Evolutionary conservation across 2,329 filamentous ascomycete genomes (phyloP).

Genomic region (Berkeleyomyces basicola): DNA sequence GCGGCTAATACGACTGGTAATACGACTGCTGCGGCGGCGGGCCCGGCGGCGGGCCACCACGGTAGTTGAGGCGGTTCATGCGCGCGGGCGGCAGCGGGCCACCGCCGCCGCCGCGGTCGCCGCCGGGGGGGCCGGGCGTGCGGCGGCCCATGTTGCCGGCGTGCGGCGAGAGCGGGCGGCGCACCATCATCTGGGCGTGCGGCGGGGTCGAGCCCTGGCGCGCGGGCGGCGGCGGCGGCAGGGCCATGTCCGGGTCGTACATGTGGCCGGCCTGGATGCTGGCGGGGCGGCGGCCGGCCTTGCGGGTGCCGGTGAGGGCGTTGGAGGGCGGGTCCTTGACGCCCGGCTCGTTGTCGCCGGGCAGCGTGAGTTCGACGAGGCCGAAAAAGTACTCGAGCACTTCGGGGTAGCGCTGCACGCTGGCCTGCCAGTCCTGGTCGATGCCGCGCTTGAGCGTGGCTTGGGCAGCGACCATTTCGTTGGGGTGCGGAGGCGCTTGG

Average conservation of each 20-base stretch:
- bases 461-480: constrained; percentile 48
- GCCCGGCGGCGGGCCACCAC: not conserved
- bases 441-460: constrained; percentile 53
- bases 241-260: constrained; percentile 16
- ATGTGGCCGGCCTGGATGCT: constrained; percentile 22
- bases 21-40: not conserved
- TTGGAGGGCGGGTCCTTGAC: constrained; percentile 45
- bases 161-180: constrained; percentile 24
- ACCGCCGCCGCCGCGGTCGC: not conserved
- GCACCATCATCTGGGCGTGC: constrained; percentile 19
- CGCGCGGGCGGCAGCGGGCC: not conserved
- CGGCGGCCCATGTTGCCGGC: constrained; percentile 7
- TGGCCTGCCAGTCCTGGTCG: constrained; percentile 62
- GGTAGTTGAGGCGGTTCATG: not conserved
- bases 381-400: constrained; percentile 69
- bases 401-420: constrained; percentile 61
- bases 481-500: constrained; percentile 39
- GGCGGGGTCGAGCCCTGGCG: constrained; percentile 25
- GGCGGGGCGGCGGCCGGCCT: constrained; percentile 26
- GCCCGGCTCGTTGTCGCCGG: constrained; percentile 41
- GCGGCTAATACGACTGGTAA: not conserved
- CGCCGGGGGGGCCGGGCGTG: constrained; percentile 7
- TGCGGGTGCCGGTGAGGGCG: constrained; percentile 32
- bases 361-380: constrained; percentile 49
- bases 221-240: constrained; percentile 18